Evolutionary conservation across 2,329 filamentous ascomycete species (phyloP).

Genomic region (Penicillium sp.): DNA sequence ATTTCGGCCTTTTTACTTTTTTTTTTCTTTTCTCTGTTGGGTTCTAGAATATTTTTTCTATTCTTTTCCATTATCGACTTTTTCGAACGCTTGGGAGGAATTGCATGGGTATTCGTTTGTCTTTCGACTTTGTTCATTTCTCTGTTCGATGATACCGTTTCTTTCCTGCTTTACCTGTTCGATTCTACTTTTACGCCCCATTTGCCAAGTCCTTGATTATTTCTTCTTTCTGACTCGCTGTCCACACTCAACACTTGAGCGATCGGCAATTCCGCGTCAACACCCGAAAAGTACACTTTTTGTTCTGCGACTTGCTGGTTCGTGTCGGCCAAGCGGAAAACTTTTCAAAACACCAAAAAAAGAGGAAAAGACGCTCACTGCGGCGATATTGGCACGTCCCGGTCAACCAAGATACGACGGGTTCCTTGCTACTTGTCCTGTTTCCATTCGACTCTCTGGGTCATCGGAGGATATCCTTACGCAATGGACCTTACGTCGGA

Average conservation of each 20-base stretch:
- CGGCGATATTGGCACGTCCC: slow-evolving; percentile 37
- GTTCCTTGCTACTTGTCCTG: slow-evolving; percentile 1
- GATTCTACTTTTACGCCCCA: slow-evolving; percentile 36
- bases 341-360: slow-evolving; percentile 36
- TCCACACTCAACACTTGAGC: slow-evolving; percentile 40
- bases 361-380: slow-evolving; percentile 41
- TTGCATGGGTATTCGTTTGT: slow-evolving; percentile 28
- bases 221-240: slow-evolving; percentile 29
- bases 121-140: slow-evolving; percentile 13
- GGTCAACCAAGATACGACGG: slow-evolving; percentile 26
- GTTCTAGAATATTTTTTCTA: slow-evolving; percentile 33
- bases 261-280: slow-evolving; percentile 38
- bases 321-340: slow-evolving; percentile 35
- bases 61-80: slow-evolving; percentile 27
- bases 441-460: neutral
- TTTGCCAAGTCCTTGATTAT: slow-evolving; percentile 5
- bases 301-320: slow-evolving; percentile 38
- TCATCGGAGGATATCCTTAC: neutral
- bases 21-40: slow-evolving; percentile 30
- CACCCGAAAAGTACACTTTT: slow-evolving; percentile 41
- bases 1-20: slow-evolving; percentile 18
- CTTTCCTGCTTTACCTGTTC: slow-evolving; percentile 27
- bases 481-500: slow-evolving; percentile 13
- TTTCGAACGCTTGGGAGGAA: slow-evolving; percentile 16
- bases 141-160: slow-evolving; percentile 40